A percentile compares a stretch with the other conserved stretches of the same genome.
Conservation (phyloP, 805 yeast species). For the Tetrapisispora taiwanensis region DNA sequence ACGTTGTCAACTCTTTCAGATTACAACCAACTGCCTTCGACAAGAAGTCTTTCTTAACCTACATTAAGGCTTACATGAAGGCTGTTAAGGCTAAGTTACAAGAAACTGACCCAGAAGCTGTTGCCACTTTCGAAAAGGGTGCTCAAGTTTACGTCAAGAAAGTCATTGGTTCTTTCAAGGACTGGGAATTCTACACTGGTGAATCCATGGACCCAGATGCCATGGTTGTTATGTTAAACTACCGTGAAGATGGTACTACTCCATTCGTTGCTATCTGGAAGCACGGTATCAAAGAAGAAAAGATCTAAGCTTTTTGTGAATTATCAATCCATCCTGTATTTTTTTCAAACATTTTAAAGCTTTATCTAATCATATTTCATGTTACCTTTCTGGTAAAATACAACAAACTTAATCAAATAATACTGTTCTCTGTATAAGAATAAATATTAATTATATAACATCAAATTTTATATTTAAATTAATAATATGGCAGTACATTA, state of each 20-base stretch:
- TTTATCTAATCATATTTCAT: neutral
- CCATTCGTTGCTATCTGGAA: conserved; percentile 98
- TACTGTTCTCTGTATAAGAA: neutral
- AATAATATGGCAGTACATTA: neutral
- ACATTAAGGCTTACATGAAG: conserved; percentile 99
- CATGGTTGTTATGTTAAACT: conserved; percentile 95
- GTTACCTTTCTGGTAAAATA: neutral
- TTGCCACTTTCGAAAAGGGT: conserved; percentile 91
- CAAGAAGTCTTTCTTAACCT: conserved; percentile 93
- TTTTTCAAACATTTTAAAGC: neutral
- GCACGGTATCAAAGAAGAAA: conserved; percentile 87
- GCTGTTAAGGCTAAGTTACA: conserved; percentile 81
- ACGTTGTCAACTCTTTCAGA: conserved; percentile 97
- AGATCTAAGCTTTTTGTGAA: conserved; percentile 53
- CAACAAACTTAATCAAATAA: neutral
- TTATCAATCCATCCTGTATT: neutral
- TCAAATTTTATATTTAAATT: neutral
- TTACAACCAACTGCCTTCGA: conserved; percentile 91
- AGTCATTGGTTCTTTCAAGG: conserved; percentile 89
- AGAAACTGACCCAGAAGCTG: conserved; percentile 80
- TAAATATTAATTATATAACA: neutral
- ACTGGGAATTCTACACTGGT: conserved; percentile 99
- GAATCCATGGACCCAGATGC: conserved; percentile 99
- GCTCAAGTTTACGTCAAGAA: conserved; percentile 94
- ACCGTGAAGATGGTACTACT: conserved; percentile 99